Conservation (phyloP, 2,329 filamentous ascomycete species). For the Diplocarpon mali region DNA sequence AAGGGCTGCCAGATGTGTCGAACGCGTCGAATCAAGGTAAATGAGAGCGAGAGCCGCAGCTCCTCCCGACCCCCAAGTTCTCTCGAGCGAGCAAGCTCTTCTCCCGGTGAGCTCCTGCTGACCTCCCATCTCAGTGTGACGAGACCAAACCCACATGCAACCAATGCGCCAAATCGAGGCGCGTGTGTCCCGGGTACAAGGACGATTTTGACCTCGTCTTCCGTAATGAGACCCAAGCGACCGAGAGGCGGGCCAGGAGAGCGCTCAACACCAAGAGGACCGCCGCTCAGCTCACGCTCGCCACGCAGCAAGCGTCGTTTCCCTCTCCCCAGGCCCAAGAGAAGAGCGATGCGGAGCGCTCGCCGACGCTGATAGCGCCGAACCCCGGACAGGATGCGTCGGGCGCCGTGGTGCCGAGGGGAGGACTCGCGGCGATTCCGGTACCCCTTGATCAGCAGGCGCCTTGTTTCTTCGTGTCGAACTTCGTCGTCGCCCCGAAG, state of each 20-base stretch:
- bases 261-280: conserved; percentile 39
- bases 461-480: conserved; percentile 47
- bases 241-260: conserved; percentile 49
- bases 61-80: no score
- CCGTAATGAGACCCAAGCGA: conserved; percentile 60
- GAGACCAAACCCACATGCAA: conserved; percentile 55
- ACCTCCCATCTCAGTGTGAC: conserved; percentile 41
- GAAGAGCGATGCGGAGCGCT: neutral
- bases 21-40: conserved; percentile 61
- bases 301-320: conserved; percentile 8
- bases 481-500: conserved; percentile 45
- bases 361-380: conserved; percentile 5
- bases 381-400: conserved; percentile 5
- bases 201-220: conserved; percentile 64
- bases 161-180: conserved; percentile 52
- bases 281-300: conserved; percentile 11
- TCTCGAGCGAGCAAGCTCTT: no score
- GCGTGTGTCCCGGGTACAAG: conserved; percentile 55
- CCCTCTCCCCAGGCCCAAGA: neutral
- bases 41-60: conserved; percentile 17
- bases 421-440: conserved; percentile 28
- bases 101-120: neutral
- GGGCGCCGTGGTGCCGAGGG: conserved; percentile 18
- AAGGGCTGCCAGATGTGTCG: conserved; percentile 66
- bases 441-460: conserved; percentile 44